Percentiles rank a stretch among this genome's conserved stretches.
phyloP scores from a whole-genome alignment of 306 rosid genomes.

The Cucurbita ficifolia region DNA sequence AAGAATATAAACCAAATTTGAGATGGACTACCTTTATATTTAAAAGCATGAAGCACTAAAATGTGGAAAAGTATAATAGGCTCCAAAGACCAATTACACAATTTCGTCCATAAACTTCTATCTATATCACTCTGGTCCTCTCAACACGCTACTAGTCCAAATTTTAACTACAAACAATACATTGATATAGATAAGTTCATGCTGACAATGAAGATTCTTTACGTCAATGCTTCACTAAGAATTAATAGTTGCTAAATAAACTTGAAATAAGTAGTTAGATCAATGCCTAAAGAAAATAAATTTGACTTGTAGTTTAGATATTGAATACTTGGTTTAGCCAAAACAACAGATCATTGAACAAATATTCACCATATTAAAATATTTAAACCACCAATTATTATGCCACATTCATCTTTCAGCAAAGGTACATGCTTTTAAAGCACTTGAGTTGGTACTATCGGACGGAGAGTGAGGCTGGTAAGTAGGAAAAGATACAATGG shows the following conservation, averaged over 20 bases:
- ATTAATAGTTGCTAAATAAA: neutral
- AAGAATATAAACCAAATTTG: neutral
- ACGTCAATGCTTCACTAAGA: neutral
- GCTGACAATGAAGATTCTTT: neutral
- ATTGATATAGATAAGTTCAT: neutral
- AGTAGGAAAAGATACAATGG: neutral
- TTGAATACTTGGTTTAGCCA: neutral
- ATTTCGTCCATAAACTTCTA: neutral
- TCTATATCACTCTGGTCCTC: neutral
- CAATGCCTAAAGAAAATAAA: neutral
- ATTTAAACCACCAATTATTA: neutral
- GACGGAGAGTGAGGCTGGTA: neutral
- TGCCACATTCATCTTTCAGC: neutral
- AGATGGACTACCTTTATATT: neutral
- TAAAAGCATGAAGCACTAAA: neutral
- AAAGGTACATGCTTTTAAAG: neutral
- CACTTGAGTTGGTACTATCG: neutral
- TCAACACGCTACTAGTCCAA: neutral
- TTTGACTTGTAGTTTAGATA: neutral
- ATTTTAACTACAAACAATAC: neutral
- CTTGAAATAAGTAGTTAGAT: neutral
- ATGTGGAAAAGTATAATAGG: neutral
- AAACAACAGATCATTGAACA: neutral
- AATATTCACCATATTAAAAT: neutral
- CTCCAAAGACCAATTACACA: neutral